A percentile compares a stretch with the other conserved stretches of the same genome.
phyloP scores from a whole-genome alignment of 345 rosid genomes.

The Corchorus olitorius region DNA sequence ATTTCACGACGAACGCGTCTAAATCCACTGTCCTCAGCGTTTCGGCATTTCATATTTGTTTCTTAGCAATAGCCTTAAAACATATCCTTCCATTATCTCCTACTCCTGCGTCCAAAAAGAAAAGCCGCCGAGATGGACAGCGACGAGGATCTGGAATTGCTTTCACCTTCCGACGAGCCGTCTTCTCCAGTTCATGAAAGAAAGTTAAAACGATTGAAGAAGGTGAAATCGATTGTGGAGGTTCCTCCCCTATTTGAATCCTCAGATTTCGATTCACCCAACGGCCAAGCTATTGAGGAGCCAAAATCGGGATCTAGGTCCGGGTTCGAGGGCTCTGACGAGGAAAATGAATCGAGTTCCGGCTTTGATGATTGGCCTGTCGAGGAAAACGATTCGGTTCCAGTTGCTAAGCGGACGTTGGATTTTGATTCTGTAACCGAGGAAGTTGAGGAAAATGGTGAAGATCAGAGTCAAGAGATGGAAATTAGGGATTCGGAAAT shows the following conservation, averaged over 20 bases:
- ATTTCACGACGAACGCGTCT: not conserved
- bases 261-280: conserved; percentile 11
- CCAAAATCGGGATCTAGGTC: conserved; percentile 25
- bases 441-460: conserved; percentile 29
- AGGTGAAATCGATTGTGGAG: conserved; percentile 30
- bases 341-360: conserved; percentile 35
- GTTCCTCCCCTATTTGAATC: conserved; percentile 25
- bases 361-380: conserved; percentile 32
- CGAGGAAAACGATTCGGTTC: conserved; percentile 28
- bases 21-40: not conserved
- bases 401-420: conserved; percentile 43
- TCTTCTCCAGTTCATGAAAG: conserved; percentile 46
- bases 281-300: conserved; percentile 28
- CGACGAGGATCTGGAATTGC: conserved; percentile 47
- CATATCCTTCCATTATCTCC: not conserved
- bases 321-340: conserved; percentile 28
- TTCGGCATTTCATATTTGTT: not conserved
- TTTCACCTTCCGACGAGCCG: conserved; percentile 45
- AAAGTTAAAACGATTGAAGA: conserved; percentile 75
- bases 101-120: not conserved
- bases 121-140: conserved; percentile 41
- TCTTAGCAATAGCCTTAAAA: not conserved
- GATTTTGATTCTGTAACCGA: conserved; percentile 47
- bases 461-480: conserved; percentile 30
- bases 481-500: conserved; percentile 21